These are phyloP conservation scores for Ceratocystis albifundus DNA, from an alignment of 2,329 filamentous ascomycete species.

Conservation along the genomic window DNA sequence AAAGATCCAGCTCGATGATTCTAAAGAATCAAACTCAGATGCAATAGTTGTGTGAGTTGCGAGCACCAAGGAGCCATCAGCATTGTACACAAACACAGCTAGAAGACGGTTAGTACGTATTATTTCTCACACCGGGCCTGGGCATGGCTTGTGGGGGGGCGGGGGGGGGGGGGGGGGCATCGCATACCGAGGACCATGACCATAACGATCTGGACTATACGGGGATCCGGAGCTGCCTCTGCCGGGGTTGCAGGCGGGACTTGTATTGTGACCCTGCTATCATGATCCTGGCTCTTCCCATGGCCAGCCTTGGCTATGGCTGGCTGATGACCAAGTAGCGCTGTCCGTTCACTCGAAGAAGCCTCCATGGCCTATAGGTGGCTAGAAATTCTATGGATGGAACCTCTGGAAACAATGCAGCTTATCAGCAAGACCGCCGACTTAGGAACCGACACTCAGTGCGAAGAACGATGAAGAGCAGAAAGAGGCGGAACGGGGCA, in stretches of 20 bases:
- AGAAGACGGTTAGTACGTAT: not conserved
- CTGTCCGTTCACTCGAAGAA: not conserved
- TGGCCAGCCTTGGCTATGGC: not conserved
- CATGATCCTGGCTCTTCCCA: not conserved
- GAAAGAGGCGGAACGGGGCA: not conserved
- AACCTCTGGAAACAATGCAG: not conserved
- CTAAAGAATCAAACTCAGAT: slow-evolving; percentile 47
- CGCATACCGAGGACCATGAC: slow-evolving; percentile 25
- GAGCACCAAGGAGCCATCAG: slow-evolving; percentile 52
- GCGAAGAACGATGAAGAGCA: not conserved
- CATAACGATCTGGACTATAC: slow-evolving; percentile 20
- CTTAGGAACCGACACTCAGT: no score
- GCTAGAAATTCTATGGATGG: not conserved
- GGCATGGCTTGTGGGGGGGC: not conserved
- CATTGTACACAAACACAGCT: slow-evolving; percentile 49
- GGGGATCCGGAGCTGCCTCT: not conserved
- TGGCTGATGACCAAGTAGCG: not conserved
- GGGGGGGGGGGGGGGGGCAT: no score
- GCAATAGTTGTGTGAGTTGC: slow-evolving; percentile 53
- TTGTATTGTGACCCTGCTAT: not conserved
- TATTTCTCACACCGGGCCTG: not conserved
- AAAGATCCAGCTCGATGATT: slow-evolving; percentile 39
- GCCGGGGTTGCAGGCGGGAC: not conserved
- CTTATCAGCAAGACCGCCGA: not conserved
- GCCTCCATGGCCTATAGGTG: not conserved